Evolutionary conservation across 495 filamentous ascomycete species (phyloP).

Genomic region (Hypomontagnella monticulosa): DNA sequence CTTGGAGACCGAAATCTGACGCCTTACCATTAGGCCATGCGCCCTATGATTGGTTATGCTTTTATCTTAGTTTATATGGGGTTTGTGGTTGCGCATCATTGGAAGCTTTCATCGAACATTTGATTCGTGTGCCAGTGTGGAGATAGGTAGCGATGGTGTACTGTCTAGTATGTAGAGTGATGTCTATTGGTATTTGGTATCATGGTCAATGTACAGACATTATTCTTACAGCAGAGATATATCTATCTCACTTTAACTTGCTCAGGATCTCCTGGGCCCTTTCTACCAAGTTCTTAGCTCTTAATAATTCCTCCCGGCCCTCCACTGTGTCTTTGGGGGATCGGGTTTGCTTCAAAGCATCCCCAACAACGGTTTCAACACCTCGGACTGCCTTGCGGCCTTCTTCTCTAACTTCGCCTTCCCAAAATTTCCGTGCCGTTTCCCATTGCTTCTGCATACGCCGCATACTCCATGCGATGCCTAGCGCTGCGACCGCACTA

Average conservation of each 20-base stretch:
- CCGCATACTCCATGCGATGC: conserved; percentile 75
- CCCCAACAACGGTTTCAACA: conserved; percentile 71
- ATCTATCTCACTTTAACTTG: conserved; percentile 42
- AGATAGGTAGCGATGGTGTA: too few relatives aligned
- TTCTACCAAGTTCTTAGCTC: conserved; percentile 65
- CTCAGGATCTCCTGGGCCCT: conserved; percentile 54
- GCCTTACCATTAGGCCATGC: conserved; percentile 46
- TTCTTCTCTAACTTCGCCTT: conserved; percentile 79
- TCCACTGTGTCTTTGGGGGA: conserved; percentile 44
- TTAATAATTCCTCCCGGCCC: conserved; percentile 57
- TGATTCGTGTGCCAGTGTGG: too few relatives aligned
- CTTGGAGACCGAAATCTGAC: conserved; percentile 37
- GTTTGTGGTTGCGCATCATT: too few relatives aligned
- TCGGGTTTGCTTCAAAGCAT: conserved; percentile 62
- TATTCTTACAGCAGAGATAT: conserved; percentile 11
- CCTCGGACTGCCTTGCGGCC: conserved; percentile 76
- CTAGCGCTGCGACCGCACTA: conserved; percentile 76
- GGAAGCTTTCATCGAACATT: too few relatives aligned
- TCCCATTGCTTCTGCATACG: conserved; percentile 86
- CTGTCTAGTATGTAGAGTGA: too few relatives aligned
- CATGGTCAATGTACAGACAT: conserved; percentile 15
- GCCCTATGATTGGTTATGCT: conserved; percentile 6
- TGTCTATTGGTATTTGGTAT: conserved; percentile 14
- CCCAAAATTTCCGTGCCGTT: conserved; percentile 72
- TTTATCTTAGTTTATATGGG: too few relatives aligned